These are phyloP conservation scores for Salix arbutifolia DNA, from an alignment of 345 rosid species.

Conservation along the genomic window DNA sequence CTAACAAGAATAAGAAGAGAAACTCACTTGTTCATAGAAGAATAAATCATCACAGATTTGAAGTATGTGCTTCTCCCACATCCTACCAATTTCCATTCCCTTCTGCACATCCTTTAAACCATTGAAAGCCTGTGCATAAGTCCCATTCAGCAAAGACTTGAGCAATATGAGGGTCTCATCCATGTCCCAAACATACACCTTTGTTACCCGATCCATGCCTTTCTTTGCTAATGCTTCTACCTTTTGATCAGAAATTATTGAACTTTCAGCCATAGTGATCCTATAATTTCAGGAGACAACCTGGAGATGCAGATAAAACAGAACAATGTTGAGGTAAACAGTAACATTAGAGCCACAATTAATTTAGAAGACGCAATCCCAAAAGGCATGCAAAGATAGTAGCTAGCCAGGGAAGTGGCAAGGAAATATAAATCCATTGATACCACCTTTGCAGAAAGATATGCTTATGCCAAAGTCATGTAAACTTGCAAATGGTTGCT, in stretches of 20 bases:
- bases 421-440: no score
- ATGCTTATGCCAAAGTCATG: no score
- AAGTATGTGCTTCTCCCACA: constrained; percentile 83
- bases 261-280: constrained; percentile 26
- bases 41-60: constrained; percentile 58
- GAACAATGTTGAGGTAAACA: not conserved
- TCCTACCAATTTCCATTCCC: constrained; percentile 66
- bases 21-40: constrained; percentile 75
- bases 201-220: constrained; percentile 26
- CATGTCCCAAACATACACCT: constrained; percentile 85
- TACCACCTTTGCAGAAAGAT: no score
- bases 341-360: not conserved
- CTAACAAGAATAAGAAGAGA: not conserved
- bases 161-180: constrained; percentile 91
- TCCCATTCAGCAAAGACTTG: constrained; percentile 68
- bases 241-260: constrained; percentile 18
- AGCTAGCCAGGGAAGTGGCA: no score
- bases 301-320: not conserved
- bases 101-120: constrained; percentile 59
- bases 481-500: no score
- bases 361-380: not conserved
- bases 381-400: no score
- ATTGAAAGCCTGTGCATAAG: constrained; percentile 49
- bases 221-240: constrained; percentile 16
- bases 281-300: not conserved